Evolutionary conservation across 495 filamentous ascomycete species (phyloP), one percentile per base, ranked within the genome.

Genomic region (Daldinia loculata): DNA sequence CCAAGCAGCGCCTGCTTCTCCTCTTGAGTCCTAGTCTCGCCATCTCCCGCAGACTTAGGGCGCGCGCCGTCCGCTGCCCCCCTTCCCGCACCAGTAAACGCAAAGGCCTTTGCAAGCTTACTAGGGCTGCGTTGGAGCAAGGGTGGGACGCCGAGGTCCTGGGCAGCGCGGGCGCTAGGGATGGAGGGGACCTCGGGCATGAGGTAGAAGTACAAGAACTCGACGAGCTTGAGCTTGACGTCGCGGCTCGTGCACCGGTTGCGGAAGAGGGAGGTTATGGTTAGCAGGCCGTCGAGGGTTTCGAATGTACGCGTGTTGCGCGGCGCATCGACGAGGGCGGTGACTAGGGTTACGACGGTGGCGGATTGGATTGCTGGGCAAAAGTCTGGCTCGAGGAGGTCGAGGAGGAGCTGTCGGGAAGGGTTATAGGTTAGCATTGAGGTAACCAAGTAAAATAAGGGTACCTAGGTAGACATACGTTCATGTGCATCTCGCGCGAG

Each of bases 161-260:
- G 36, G 22, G 80, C 68, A 34, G 79, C 71, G 38, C 75, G 81
- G 38, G 82, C 80, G 61, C 76, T 78, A 55, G 85, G 75, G 74
- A 84, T 82, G 19, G 86, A 85, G 17, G 91, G 88, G 1, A 86
- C 89, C 80, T 98, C 95, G 30, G 94, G 93, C 90, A 98, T 97
- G 55, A 99, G 88, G 79, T 98, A 99, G 80, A 98, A 98, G 80
- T 98, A 97, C 5, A 99, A 81, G 77, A 99, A 98, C 76, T 99
- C 95, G 64, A 97, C 89, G 9, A 97, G 86, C 74, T 94, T 93
- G 71, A 97, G 87, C 79, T 96, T 97, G 63, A 99, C 95, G 69
- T 94, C 92, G 61, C 92, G 87, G 14, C 88, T 87, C 4, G 94
- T 97, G 71, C 88, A 86, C 38, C 92, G 89, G 66, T 86, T 88